These are phyloP conservation scores for Rhizopus microsporus DNA, from an alignment of 371 early-diverging fungal species.

Conservation along the genomic window DNA sequence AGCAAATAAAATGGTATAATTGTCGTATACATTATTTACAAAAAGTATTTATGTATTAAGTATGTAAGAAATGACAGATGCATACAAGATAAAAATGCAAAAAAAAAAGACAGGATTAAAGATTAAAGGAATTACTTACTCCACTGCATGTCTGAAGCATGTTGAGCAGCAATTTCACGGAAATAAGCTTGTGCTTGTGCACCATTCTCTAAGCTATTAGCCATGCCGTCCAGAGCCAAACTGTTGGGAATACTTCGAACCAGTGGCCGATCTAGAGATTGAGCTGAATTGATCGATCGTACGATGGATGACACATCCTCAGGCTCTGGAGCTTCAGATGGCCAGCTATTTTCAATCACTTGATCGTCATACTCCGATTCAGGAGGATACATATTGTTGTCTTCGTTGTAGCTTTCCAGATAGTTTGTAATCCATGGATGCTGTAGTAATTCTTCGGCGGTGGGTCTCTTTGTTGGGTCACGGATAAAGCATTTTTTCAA, in stretches of 20 bases:
- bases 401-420: slow-evolving; percentile 34
- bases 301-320: slow-evolving; percentile 20
- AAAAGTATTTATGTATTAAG: too few relatives aligned
- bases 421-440: slow-evolving; percentile 74
- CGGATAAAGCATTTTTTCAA: slow-evolving; percentile 79
- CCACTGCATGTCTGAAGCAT: slow-evolving; percentile 30
- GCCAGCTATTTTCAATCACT: slow-evolving; percentile 2
- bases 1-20: too few relatives aligned
- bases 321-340: slow-evolving; percentile 4
- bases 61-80: too few relatives aligned
- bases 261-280: slow-evolving; percentile 35
- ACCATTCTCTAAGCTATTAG: slow-evolving; percentile 30
- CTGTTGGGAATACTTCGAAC: slow-evolving; percentile 43
- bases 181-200: slow-evolving; percentile 47
- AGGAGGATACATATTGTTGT: slow-evolving; percentile 6
- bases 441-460: slow-evolving; percentile 71
- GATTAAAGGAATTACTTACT: neutral
- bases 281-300: slow-evolving; percentile 27
- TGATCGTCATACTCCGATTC: slow-evolving; percentile 8
- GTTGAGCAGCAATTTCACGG: slow-evolving; percentile 38
- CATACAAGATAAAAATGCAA: too few relatives aligned
- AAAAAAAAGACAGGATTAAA: too few relatives aligned
- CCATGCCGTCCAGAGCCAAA: slow-evolving; percentile 40
- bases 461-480: slow-evolving; percentile 73
- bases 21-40: too few relatives aligned